Evolutionary conservation across 2,329 filamentous ascomycete species (phyloP), one percentile per base, ranked within the genome.

Genomic region (Emydomyces testavorans): DNA sequence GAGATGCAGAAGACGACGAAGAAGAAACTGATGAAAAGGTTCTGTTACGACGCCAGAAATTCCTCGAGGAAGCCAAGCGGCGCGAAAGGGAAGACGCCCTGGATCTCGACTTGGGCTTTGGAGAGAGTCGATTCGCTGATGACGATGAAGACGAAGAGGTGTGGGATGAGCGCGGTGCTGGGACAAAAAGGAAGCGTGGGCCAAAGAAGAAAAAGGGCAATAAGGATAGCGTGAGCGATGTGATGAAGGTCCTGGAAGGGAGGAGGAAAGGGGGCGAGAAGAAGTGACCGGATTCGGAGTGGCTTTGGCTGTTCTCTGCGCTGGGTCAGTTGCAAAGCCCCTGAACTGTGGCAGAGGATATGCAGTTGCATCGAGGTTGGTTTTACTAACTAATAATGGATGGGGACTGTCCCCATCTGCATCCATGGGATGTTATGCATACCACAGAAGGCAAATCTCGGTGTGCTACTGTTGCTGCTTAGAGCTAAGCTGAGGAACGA

Each of bases 51-150:
- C 78, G 82, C 44, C 82, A 79, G 63, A 82, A 78, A 54, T 83
- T 95, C 71, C 71, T 95, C 4, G 72, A 81, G 57, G 75, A 75
- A 51, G 78, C 72, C 7, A 62, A 60, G 37, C 63, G 64, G 7
- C 69, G 68, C n/a, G 67, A 80, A 48, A 83, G 85, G 56, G 78
- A 89, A 40, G 90, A 96, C 62, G 79, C 88, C 40, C 81, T 90
- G 49, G 90, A 98, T 66, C 76, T 98, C 68, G 92, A 98, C 60
- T 78, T 96, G 73, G 90, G 89, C 51, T 96, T 98, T 60, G 92
- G 92, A 28, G 85, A 81, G 16, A 92, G 83, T 60, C 77, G 90
- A 23, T 82, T 86, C 58, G 88, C 85, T 46, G 92, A 95, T 59
- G 88, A 89, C 42, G 89, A 89, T 51, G 89, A 94, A 54, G 77